Conservation (phyloP, 164 flowering plant species). For the Tetracentron sinense region DNA sequence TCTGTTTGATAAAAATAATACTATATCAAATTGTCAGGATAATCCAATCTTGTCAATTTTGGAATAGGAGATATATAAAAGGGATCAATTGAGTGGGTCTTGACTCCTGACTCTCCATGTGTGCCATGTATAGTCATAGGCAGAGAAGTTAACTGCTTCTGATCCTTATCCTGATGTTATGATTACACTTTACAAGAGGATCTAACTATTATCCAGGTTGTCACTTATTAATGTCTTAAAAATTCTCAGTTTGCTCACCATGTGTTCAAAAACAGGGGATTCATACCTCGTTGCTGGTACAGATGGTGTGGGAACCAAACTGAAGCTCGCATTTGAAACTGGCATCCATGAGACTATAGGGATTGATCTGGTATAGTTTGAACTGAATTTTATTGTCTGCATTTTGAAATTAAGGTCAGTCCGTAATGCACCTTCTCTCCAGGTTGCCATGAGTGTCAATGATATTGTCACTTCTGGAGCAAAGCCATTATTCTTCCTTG, state of each 20-base stretch:
- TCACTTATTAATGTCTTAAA: not conserved
- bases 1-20: not conserved
- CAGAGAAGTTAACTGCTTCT: not conserved
- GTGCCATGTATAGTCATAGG: not conserved
- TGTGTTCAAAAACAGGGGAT: constrained; percentile 57
- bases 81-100: not conserved
- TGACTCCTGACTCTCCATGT: not conserved
- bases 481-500: constrained; percentile 89
- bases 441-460: constrained; percentile 99
- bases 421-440: constrained; percentile 12
- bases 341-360: constrained; percentile 96
- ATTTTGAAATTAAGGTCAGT: not conserved
- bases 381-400: not conserved
- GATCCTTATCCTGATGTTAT: not conserved
- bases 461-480: constrained; percentile 98
- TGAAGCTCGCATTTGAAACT: constrained; percentile 96
- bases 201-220: not conserved
- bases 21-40: no score
- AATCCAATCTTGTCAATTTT: not conserved
- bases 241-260: not conserved
- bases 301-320: constrained; percentile 98
- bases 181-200: not conserved
- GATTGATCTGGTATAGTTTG: constrained; percentile 72
- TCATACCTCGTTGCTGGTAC: constrained; percentile 97
- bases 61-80: not conserved